Conservation (phyloP, 2,329 filamentous ascomycete genomes). For the Paraconiothyrium sp. region DNA sequence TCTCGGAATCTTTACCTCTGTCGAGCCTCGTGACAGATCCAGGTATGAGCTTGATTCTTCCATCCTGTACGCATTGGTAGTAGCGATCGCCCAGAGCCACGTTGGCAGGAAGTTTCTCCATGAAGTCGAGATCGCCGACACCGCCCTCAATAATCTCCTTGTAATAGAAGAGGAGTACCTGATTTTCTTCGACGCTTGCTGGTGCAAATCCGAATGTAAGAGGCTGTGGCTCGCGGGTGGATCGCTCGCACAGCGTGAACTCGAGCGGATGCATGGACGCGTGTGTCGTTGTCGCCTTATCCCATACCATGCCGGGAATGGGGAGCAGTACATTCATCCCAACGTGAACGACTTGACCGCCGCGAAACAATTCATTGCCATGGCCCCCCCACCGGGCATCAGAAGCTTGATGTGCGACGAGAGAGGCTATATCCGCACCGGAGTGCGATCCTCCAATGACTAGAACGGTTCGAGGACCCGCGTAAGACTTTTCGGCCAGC, state of each 20-base stretch:
- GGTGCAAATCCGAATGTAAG: slow-evolving; percentile 17
- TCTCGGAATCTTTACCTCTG: background rate
- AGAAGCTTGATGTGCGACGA: slow-evolving; percentile 73
- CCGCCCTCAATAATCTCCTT: slow-evolving; percentile 16
- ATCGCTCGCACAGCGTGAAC: slow-evolving; percentile 45
- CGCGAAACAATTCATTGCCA: background rate
- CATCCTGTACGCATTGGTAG: slow-evolving; percentile 73
- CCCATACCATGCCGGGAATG: slow-evolving; percentile 61
- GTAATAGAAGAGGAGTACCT: slow-evolving; percentile 6
- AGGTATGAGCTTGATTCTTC: slow-evolving; percentile 45
- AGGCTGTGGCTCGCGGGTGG: slow-evolving; percentile 27
- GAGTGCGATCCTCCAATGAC: slow-evolving; percentile 82
- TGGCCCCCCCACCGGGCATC: slow-evolving; percentile 64
- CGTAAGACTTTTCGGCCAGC: background rate
- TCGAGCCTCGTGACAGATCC: slow-evolving; percentile 34
- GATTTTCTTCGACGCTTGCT: slow-evolving; percentile 4
- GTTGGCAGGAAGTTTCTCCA: slow-evolving; percentile 64
- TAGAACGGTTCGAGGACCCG: slow-evolving; percentile 55
- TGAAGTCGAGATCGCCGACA: slow-evolving; percentile 15
- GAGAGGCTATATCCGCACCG: slow-evolving; percentile 75
- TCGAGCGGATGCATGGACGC: slow-evolving; percentile 18
- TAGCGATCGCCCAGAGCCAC: slow-evolving; percentile 76
- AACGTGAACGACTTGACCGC: slow-evolving; percentile 68
- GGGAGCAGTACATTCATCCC: slow-evolving; percentile 74
- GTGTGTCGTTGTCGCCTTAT: background rate